Base-by-base conservation (phyloP, 192 early-diverging fungal species). In the Coemansia reversa region DNA sequence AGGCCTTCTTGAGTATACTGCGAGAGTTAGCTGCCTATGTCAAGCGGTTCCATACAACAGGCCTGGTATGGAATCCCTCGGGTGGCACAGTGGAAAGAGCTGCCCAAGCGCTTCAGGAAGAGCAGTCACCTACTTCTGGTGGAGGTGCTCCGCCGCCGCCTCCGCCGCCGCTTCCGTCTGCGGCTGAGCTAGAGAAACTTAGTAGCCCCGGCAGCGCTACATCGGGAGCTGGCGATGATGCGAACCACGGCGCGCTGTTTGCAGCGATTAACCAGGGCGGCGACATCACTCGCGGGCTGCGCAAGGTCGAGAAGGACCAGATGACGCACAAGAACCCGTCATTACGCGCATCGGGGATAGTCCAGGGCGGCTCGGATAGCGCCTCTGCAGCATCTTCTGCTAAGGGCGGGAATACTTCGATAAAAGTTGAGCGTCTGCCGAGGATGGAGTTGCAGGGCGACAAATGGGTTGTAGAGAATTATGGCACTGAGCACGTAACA, bases 271-370 rank as follows among this genome's bases (percentile, higher is more conserved):
- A 94, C 86, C 84, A 88, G 51, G 95, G 93, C 59, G 77, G 79
- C 50, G 76, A 58, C 7, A 79, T 91, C 59, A 91, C 92, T 3
- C 55, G 88, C 30, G 90, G 90, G n/a, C 80, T 99, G 68, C 89
- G 91, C 54, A 95, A 96, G 75, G 97, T 99, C 2, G 94, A 95
- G 62, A 91, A 89, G 76, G 87, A 84, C 62, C 89, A 98, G 76
- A 98, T 97, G 96, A 98, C 94, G 14, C 96, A 98, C 84, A 98
- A 98, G 81, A 98, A 98, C 86, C 96, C 96, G 1, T 83, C 84
- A 16, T 75, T 98, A 20, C 88, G 96, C 30, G 86, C 85, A 6
- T 72, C 79, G 35, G 77, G 85, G 30, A 69, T 84, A 22, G 91
- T 93, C n/a, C 71, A 60, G 51, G 53, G 27, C 29, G 39, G 30